Conservation (phyloP, 208 protist species). For the Acanthamoeba healyi region DNA sequence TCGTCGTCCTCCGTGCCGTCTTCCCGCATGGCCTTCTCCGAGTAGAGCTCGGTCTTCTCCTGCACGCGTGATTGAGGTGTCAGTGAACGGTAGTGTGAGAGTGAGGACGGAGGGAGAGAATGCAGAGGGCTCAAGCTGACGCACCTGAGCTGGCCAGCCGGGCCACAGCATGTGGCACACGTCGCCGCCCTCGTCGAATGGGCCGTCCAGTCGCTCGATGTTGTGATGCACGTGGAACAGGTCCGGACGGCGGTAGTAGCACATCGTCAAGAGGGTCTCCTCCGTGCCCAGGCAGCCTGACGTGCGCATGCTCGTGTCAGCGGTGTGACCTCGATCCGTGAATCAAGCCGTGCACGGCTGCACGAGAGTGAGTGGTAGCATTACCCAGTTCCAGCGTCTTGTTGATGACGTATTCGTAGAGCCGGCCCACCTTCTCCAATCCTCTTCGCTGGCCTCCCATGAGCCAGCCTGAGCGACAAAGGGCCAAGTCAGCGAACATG, state of each 20-base stretch:
- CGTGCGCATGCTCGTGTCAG: neutral
- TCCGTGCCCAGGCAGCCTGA: conserved; percentile 69
- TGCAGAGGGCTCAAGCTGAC: neutral
- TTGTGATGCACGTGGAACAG: conserved; percentile 70
- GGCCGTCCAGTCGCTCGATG: neutral
- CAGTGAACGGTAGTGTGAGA: neutral
- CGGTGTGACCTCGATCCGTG: neutral
- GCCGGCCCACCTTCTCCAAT: neutral
- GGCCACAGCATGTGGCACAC: conserved; percentile 64
- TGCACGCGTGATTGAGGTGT: neutral
- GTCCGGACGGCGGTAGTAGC: conserved; percentile 19
- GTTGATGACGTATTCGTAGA: conserved; percentile 33
- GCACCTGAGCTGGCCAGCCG: neutral
- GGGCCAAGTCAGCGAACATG: neutral
- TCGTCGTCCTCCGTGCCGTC: neutral
- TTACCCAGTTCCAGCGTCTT: conserved; percentile 36
- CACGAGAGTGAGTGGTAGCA: neutral
- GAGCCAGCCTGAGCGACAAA: conserved; percentile 16
- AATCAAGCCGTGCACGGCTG: neutral
- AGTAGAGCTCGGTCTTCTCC: neutral
- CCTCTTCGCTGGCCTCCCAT: conserved; percentile 15
- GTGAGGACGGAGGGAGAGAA: neutral
- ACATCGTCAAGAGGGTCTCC: conserved; percentile 60
- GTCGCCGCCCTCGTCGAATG: conserved; percentile 49
- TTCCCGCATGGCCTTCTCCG: neutral